phyloP scores from a whole-genome alignment of 23 red algal species.

The Cyanidiococcus yangmingshanensis region DNA sequence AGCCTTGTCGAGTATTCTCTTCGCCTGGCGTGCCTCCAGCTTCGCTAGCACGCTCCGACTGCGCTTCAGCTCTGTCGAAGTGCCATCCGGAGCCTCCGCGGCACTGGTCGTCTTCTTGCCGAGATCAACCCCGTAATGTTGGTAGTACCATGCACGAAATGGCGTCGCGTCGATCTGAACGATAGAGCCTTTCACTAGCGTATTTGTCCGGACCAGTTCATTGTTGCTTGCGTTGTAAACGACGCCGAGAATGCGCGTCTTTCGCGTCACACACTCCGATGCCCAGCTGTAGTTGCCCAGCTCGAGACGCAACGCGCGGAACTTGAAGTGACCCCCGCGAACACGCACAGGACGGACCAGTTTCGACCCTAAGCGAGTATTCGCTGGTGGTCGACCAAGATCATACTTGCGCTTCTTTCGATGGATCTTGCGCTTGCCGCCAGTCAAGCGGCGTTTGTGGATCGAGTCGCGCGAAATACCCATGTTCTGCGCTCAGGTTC shows the following conservation, averaged over 20 bases:
- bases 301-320: constrained; percentile 81
- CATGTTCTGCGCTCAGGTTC: too few relatives aligned
- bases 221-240: constrained; percentile 99
- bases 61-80: constrained; percentile 6
- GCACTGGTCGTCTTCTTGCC: constrained; percentile 69
- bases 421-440: constrained; percentile 62
- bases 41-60: constrained; percentile 26
- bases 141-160: constrained; percentile 74
- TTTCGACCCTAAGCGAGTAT: constrained; percentile 81
- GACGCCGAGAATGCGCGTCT: constrained; percentile 77
- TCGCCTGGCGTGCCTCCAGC: constrained; percentile 32
- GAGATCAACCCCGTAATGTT: constrained; percentile 87
- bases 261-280: constrained; percentile 58
- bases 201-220: constrained; percentile 96
- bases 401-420: constrained; percentile 98
- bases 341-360: constrained; percentile 87
- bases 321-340: constrained; percentile 87
- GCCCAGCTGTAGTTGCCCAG: constrained; percentile 89
- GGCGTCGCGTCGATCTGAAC: constrained; percentile 92
- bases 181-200: constrained; percentile 91
- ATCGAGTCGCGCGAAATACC: constrained; percentile 87
- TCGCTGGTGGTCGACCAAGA: constrained; percentile 78
- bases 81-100: constrained; percentile 45
- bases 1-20: constrained; percentile 38
- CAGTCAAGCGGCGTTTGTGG: constrained; percentile 94